Conservation (phyloP, 2,329 filamentous ascomycete genomes). For the Pseudogymnoascus sp. region DNA sequence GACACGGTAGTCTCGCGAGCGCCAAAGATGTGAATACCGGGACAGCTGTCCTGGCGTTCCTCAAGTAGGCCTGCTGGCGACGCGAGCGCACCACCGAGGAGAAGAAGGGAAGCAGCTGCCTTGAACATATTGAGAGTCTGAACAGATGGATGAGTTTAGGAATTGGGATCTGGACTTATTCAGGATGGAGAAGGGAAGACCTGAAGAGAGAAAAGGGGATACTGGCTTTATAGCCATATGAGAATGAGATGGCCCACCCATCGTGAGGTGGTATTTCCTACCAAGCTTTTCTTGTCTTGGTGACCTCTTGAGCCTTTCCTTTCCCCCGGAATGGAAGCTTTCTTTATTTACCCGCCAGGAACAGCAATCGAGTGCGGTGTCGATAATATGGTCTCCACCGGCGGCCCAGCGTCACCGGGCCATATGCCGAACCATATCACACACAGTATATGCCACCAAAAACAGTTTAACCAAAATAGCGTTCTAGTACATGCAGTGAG, state of each 20-base stretch:
- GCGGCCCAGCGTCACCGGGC: background rate
- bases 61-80: conserved; percentile 1
- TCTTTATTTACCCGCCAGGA: conserved; percentile 3
- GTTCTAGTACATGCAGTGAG: background rate
- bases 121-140: conserved; percentile 8
- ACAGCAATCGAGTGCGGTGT: background rate
- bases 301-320: background rate
- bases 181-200: background rate
- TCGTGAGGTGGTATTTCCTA: background rate
- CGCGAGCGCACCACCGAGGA: background rate
- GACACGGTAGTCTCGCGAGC: conserved; percentile 43
- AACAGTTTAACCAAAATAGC: conserved; percentile 4
- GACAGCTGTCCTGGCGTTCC: conserved; percentile 28
- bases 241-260: background rate
- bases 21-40: conserved; percentile 42
- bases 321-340: background rate
- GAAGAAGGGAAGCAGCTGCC: conserved; percentile 3
- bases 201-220: background rate
- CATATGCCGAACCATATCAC: background rate
- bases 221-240: conserved; percentile 1
- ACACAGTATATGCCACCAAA: background rate
- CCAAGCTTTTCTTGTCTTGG: background rate
- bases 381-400: background rate
- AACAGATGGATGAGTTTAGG: background rate
- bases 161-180: background rate